These are phyloP conservation scores for Chlamydomonas sp. DNA, from an alignment of 139 green algal genomes.

Conservation along the genomic window DNA sequence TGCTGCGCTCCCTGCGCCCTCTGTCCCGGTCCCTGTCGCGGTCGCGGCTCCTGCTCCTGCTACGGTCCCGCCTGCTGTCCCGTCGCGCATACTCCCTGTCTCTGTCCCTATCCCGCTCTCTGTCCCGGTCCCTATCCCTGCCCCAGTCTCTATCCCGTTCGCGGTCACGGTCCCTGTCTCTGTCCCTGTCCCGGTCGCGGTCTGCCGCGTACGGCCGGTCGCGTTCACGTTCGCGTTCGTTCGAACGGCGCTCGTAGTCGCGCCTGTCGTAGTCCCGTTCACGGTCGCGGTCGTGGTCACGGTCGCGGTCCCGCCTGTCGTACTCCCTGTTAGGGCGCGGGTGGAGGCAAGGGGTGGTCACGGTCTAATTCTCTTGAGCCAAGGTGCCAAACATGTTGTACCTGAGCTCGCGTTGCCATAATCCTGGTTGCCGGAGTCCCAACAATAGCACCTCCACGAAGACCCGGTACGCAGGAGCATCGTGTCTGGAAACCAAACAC, in stretches of 20 bases:
- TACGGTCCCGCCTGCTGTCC: neutral
- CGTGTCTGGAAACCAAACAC: no score
- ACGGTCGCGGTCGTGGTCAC: neutral
- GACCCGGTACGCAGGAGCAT: no score
- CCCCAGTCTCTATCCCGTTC: neutral
- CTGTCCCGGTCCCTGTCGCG: neutral
- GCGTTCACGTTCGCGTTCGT: neutral
- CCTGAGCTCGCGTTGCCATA: no score
- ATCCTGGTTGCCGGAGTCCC: no score
- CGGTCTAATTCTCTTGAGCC: no score
- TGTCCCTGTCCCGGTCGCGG: slow-evolving; percentile 5
- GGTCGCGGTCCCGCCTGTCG: neutral
- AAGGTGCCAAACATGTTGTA: no score
- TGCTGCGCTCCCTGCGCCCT: neutral
- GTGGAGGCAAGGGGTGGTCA: no score
- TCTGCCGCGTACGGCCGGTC: neutral
- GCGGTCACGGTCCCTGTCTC: neutral
- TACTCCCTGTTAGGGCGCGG: no score
- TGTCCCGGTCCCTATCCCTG: neutral
- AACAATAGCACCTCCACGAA: no score
- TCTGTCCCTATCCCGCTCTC: neutral
- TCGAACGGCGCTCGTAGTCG: neutral
- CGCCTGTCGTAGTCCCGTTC: slow-evolving; percentile 1
- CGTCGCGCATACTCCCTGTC: neutral
- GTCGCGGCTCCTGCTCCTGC: slow-evolving; percentile 3